Evolutionary conservation across 2,329 filamentous ascomycete species (phyloP), one percentile per base, ranked within the genome.

Genomic region (Xylariaceae sp.): DNA sequence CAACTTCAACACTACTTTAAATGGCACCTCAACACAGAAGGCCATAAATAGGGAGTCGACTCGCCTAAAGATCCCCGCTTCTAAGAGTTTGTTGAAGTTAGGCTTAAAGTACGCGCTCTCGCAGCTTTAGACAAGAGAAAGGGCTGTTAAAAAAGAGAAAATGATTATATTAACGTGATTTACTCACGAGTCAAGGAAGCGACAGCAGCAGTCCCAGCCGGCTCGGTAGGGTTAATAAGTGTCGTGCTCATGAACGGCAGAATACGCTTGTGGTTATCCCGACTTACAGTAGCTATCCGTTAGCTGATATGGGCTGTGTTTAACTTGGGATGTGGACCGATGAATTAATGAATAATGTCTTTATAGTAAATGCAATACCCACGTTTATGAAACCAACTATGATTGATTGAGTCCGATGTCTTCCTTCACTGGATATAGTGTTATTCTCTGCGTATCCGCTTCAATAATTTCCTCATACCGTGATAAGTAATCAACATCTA

Each of bases 1-100:
- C 7, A 64, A 71, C 39, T 72, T 64, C 63, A 64, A 65, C 29
- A 29, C 42, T 5, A 55, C 52, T 3, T 17, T 17, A 6, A 50
- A 23, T 21, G 29, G 29, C 11, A 54, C 44, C 29, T 17, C 33
- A 16, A 48, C 53, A 22, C 20, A 6, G n/a, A n/a, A 22, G 14
- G 22, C 45, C 12, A 37, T 45, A 12, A 46, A 44, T 22, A 33
- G 43, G n/a, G 46, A 40, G 14, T 25, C 36, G 23, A 56, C 45
- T 34, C 52, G 44, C 12, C 45, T 53, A 10, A 50, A 53, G 23
- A 54, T 55, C 17, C 50, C 55, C 20, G 51, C 55, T 17, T 54
- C 60, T 12, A 55, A 57, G 47, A 59, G 48, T 37, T 45, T 64
- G 22, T 44, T 64, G 33, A 64, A 61, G 44, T 39, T 63, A 37